Evolutionary conservation across 495 filamentous ascomycete genomes (phyloP), one percentile per base, ranked within the genome.

Genomic region (Aspergillus haitiensis): DNA sequence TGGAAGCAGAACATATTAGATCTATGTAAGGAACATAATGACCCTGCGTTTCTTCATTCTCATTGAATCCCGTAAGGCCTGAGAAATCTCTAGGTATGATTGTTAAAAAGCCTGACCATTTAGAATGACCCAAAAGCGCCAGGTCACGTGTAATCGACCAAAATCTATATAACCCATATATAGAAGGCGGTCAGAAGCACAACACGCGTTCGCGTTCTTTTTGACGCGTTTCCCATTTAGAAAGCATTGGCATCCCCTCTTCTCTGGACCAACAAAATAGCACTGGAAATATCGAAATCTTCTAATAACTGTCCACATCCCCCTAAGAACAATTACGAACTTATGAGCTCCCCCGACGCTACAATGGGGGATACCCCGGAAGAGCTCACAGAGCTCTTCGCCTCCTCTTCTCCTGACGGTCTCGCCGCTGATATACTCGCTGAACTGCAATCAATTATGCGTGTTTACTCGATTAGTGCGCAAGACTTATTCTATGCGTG

Each of bases 401-500:
- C 78, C 3, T 67, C 73, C 37, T 71, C 81, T 15, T 77, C 79
- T 18, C 81, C 78, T 18, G 70, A 78, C 44, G 82, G 82, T 32
- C 76, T 93, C 9, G 80, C 87, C 47, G 77, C 86, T 55, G 91
- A 96, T 72, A 80, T 97, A 49, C 73, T 88, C 40, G 74, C 79
- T 18, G 93, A 97, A 72, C 78, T 98, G 42, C 82, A 86, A 65
- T 92, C 89, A 32, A 95, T 97, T 63, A 82, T 94, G 71, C 86
- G 87, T 52, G 76, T 97, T 15, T 90, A 96, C 72, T 81, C 82
- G 16, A 81, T 97, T 56, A 78, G 82, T 33, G 78, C 83, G 31
- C 83, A 97, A 68, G 93, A 98, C 65, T 79, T 97, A 15, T 96
- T 88, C 70, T 97, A 86, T 83, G 96, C 97, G 82, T 98, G 94